Base-by-base conservation (phyloP, 345 rosid genomes). In the Sisymbrium altissimum region DNA sequence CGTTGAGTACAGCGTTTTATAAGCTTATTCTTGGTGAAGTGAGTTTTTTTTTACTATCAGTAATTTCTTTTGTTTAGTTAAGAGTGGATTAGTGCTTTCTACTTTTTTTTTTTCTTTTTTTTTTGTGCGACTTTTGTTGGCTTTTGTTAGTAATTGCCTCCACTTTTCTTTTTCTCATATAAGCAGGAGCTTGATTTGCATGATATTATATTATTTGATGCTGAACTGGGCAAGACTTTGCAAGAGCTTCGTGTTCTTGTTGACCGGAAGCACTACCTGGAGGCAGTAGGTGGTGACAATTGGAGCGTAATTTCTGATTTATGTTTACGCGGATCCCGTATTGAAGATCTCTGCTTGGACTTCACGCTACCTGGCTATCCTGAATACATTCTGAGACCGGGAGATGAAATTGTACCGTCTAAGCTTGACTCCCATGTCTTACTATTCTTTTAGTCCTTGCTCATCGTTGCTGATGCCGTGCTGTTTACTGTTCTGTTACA, bases 331-430 rank as follows among this genome's bases (percentile, higher is more conserved):
- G 96, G 96, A 63, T 70, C 85, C 36, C 77, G 78, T 21, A 71
- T 96, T 54, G 95, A 92, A 79, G 98, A 89, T 69, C 97, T 96
- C 71, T 89, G 79, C 86, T 81, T 96, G 71, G 97, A 90, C 77
- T 96, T 96, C 79, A 86, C 96, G 8, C 88, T 96, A 70, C 99
- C 98, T 62, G 98, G 99, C 38, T 90, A 89, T 81, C 97, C 98
- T 14, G 97, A 92, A 54, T 96, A 85, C 79, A 80, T 78, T 63
- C 55, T 96, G 83, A 92, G 83, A 80, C 76, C 81, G n/a, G 98
- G 92, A 73, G 95, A 90, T 79, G 96, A 84, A 79, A 85, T 71
- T 70, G 99, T 96, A 89, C 21, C 46, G 63, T 45, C 78, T 54
- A 68, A 30, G 50, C 50, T 48, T 35, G 23, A 62, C 17, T 25